Evolutionary conservation across 2,329 filamentous ascomycete genomes (phyloP).

Genomic region (Trichoderma oligosporum): DNA sequence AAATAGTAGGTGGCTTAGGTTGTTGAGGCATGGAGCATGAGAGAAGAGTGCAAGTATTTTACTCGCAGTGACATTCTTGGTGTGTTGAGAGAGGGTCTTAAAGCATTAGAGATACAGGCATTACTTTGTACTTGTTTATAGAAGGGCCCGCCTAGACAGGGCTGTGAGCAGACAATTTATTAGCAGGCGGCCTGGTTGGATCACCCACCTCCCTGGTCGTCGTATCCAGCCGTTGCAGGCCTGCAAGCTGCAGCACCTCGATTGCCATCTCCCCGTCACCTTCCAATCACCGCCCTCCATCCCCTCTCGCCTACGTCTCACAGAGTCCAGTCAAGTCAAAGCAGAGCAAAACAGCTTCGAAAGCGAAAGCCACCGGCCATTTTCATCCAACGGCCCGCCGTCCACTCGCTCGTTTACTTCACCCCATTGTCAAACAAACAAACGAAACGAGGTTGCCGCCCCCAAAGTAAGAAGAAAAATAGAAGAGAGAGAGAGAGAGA

Average conservation of each 20-base stretch:
- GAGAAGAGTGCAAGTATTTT: background rate
- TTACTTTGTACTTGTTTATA: too few species aligned
- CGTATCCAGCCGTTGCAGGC: slow-evolving; percentile 19
- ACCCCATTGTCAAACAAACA: background rate
- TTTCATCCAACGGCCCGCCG: background rate
- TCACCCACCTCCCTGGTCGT: slow-evolving; percentile 16
- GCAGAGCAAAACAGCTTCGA: slow-evolving; percentile 8
- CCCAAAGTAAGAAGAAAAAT: background rate
- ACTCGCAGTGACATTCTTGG: slow-evolving; percentile 8
- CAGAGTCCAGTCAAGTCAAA: too few species aligned
- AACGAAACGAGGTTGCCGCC: slow-evolving; percentile 10
- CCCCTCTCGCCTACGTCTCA: slow-evolving; percentile 20
- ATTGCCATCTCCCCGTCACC: slow-evolving; percentile 14
- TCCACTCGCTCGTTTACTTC: background rate
- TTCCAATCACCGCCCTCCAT: slow-evolving; percentile 21
- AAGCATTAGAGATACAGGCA: too few species aligned
- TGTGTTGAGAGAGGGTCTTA: background rate
- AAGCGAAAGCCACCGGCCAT: background rate
- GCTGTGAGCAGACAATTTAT: slow-evolving; percentile 9
- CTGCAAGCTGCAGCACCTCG: slow-evolving; percentile 17
- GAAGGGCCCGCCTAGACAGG: slow-evolving; percentile 2
- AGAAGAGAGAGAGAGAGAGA: background rate
- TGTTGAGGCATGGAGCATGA: too few species aligned
- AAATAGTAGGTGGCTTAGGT: too few species aligned
- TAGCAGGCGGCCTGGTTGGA: slow-evolving; percentile 8